These are phyloP conservation scores for Psilocybe cyanescens DNA, from an alignment of 768 basidiomycete species.

Conservation along the genomic window DNA sequence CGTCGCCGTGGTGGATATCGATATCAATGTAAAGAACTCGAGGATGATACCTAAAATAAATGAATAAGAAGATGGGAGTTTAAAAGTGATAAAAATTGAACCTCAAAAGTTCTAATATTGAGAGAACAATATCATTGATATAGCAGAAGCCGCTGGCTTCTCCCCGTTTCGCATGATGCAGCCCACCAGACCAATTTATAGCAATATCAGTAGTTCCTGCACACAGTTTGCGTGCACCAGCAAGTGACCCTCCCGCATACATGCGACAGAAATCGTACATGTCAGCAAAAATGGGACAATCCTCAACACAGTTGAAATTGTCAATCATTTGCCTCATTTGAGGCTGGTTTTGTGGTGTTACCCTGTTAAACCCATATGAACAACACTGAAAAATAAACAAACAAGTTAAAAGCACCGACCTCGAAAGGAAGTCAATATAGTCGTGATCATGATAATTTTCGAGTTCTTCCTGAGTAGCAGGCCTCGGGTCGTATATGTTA, in stretches of 20 bases:
- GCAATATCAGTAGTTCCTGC: conserved; percentile 93
- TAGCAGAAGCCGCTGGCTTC: conserved; percentile 99
- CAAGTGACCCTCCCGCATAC: conserved; percentile 92
- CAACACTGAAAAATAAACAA: neutral
- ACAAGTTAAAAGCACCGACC: conserved; percentile 45
- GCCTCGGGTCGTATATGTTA: conserved; percentile 85
- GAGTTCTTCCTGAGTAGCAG: conserved; percentile 89
- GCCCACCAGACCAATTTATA: conserved; percentile 98
- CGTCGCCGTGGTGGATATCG: conserved; percentile 98
- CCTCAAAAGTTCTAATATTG: conserved; percentile 91
- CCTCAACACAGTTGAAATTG: conserved; percentile 93
- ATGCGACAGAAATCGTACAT: conserved; percentile 94
- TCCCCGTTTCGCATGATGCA: conserved; percentile 97
- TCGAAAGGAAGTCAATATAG: conserved; percentile 94
- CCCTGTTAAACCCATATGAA: conserved; percentile 47
- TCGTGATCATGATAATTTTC: conserved; percentile 92
- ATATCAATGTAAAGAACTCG: conserved; percentile 98
- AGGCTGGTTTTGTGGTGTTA: conserved; percentile 74
- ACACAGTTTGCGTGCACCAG: conserved; percentile 87
- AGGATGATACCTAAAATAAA: conserved; percentile 74
- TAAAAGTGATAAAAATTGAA: conserved; percentile 31
- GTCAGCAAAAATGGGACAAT: conserved; percentile 95
- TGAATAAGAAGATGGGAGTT: neutral
- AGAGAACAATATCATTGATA: conserved; percentile 95
- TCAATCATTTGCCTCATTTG: conserved; percentile 81